Conservation (phyloP, 805 yeast genomes). For the Kodamaea restingae region DNA sequence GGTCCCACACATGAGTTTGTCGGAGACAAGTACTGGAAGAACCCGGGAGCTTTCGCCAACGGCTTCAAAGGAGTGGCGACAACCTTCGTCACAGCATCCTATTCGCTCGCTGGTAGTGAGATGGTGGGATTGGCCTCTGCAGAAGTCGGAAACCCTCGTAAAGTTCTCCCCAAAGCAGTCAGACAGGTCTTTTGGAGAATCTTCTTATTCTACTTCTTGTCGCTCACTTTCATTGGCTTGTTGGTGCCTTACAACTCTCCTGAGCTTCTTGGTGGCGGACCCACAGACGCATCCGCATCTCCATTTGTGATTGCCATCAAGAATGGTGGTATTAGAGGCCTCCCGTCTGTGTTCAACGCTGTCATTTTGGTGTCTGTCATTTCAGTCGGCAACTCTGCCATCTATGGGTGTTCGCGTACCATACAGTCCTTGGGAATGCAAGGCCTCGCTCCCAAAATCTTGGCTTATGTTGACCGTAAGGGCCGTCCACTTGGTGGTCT, state of each 20-base stretch:
- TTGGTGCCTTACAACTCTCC: constrained; percentile 19
- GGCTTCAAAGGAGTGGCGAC: constrained; percentile 39
- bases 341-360: constrained; percentile 26
- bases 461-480: constrained; percentile 16
- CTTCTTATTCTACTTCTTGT: constrained; percentile 34
- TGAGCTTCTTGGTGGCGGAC: constrained; percentile 18
- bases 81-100: constrained; percentile 36
- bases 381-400: constrained; percentile 29
- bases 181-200: constrained; percentile 44
- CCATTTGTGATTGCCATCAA: constrained; percentile 29
- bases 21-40: constrained; percentile 30
- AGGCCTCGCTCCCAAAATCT: constrained; percentile 13
- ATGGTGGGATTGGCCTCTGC: constrained; percentile 38
- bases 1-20: constrained; percentile 36
- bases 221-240: constrained; percentile 21
- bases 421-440: constrained; percentile 15
- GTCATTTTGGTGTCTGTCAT: constrained; percentile 25
- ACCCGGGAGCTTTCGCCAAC: constrained; percentile 32
- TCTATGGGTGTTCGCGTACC: constrained; percentile 24
- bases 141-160: constrained; percentile 37
- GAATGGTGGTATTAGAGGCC: constrained; percentile 23
- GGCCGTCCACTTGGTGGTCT: constrained; percentile 17
- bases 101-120: constrained; percentile 35
- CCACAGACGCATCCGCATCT: constrained; percentile 19
- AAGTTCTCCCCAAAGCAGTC: constrained; percentile 39